Evolutionary conservation across 805 yeast species (phyloP), one percentile per base, ranked within the genome.

Genomic region (Schwanniomyces yamadae): DNA sequence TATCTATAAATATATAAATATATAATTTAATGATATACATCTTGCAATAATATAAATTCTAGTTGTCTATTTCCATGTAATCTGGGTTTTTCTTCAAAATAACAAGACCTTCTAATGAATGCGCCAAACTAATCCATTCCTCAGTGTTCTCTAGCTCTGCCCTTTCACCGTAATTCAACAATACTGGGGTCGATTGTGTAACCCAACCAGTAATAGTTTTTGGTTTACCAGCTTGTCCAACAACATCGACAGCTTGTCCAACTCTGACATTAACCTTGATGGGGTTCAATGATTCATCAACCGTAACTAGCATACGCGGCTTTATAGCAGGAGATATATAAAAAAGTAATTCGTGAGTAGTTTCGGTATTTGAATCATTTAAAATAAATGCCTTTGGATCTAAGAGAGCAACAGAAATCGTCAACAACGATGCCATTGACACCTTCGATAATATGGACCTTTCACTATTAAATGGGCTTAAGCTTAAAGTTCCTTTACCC

Each of bases 161-260:
- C 44, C 97, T 76, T 62, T 93, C 99, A 28, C 98, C 98, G 50
- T 82, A 81, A 26, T 93, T 90, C 38, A 93, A 72, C 50, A 93
- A 70, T 14, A 93, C 99, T 0, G 99, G 99, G 0, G 99, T 93
- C 4, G 93, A 85, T 55, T 93, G 99, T 1, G 99, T 93, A 14
- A 93, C 98, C 99, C 99, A 93, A 23, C 99, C 99, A 4, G 99
- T 93, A 31, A 93, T 93, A 9, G 97, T 90, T 72, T 93, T 93
- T 32, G 99, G 99, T 51, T 87, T 88, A 68, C 99, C 99, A 0
- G 98, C 99, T 62, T 91, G 98, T 22, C 99, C 99, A 44, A 93
- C 98, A 25, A 90, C 88, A 59, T 93, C 99, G 19, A 93, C 98
- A 5, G 99, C 98, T 66, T 91, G 97, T 44, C 99, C 99, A 20